These are phyloP conservation scores for Tylopilus intermedius DNA, from an alignment of 768 basidiomycete species.

Conservation along the genomic window DNA sequence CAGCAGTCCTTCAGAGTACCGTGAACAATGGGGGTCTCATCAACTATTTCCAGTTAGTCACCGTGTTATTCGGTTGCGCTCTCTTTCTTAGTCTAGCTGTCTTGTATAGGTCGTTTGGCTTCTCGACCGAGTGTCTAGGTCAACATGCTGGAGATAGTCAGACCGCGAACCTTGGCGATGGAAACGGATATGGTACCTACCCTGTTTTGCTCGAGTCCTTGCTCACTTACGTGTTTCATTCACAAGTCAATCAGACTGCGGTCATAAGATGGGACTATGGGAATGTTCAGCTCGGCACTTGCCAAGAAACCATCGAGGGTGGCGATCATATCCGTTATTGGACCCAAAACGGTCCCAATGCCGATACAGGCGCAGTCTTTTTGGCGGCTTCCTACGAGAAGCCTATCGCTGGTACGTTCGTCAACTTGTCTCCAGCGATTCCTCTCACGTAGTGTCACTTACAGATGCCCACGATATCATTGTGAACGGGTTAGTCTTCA, in stretches of 20 bases:
- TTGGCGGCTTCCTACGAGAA: conserved; percentile 72
- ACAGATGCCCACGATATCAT: conserved; percentile 67
- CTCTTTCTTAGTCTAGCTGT: background rate
- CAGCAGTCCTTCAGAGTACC: conserved; percentile 57
- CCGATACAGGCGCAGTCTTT: conserved; percentile 69
- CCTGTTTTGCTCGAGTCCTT: conserved; percentile 2
- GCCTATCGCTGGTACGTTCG: conserved; percentile 51
- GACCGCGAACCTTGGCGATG: conserved; percentile 77
- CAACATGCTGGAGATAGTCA: conserved; percentile 71
- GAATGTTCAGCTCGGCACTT: conserved; percentile 76
- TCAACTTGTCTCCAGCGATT: conserved; percentile 6
- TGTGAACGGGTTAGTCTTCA: conserved; percentile 50
- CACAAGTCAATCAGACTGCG: conserved; percentile 69
- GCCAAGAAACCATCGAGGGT: conserved; percentile 78
- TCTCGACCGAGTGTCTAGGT: conserved; percentile 77
- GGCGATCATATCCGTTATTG: conserved; percentile 90
- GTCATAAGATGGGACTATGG: conserved; percentile 85
- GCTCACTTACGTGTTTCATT: background rate
- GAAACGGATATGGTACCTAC: conserved; percentile 60
- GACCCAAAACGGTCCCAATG: conserved; percentile 65
- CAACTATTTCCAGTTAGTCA: conserved; percentile 75
- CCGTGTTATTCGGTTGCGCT: background rate
- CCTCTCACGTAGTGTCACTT: background rate
- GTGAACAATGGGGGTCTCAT: conserved; percentile 64
- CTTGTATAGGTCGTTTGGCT: conserved; percentile 53